These are phyloP conservation scores for Arthromyces matolae DNA, from an alignment of 768 basidiomycete species.

Conservation along the genomic window DNA sequence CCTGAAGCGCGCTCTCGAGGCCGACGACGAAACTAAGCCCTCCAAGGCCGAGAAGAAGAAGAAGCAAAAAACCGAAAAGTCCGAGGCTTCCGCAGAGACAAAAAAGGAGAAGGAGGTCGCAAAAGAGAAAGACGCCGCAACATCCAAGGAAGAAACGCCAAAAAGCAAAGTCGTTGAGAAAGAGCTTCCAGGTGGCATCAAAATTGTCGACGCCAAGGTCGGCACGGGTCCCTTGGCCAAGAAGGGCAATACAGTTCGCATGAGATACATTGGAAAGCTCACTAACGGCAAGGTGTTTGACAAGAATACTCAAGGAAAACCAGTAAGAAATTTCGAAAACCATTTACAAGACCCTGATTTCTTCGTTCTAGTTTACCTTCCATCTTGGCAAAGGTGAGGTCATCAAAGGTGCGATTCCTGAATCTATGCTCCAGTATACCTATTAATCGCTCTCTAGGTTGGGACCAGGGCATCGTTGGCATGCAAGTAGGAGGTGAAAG, in stretches of 20 bases:
- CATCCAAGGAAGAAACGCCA: conserved; percentile 16
- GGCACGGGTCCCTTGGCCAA: conserved; percentile 88
- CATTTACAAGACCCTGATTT: conserved; percentile 4
- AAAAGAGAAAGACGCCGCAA: conserved; percentile 34
- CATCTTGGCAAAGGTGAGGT: conserved; percentile 84
- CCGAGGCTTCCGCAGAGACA: conserved; percentile 34
- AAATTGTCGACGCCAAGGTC: conserved; percentile 69
- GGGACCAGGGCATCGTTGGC: conserved; percentile 89
- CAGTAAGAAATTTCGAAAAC: conserved; percentile 46
- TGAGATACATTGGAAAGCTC: conserved; percentile 95
- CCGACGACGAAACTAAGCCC: conserved; percentile 42
- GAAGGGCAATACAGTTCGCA: conserved; percentile 73
- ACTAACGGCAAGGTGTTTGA: conserved; percentile 74
- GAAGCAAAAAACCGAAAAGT: conserved; percentile 65
- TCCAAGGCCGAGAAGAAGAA: conserved; percentile 70
- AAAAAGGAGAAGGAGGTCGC: conserved; percentile 24
- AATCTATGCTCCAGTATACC: too few relatives aligned
- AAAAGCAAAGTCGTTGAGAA: conserved; percentile 30
- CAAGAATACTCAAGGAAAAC: conserved; percentile 79
- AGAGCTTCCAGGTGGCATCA: conserved; percentile 68
- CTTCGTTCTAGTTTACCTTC: conserved; percentile 73
- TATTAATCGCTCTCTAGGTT: too few relatives aligned
- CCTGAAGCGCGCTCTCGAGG: conserved; percentile 70
- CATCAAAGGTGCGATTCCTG: conserved; percentile 71
- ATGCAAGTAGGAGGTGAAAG: conserved; percentile 93